Conservation (phyloP, 2,329 filamentous ascomycete species). For the Thelonectria rubi region DNA sequence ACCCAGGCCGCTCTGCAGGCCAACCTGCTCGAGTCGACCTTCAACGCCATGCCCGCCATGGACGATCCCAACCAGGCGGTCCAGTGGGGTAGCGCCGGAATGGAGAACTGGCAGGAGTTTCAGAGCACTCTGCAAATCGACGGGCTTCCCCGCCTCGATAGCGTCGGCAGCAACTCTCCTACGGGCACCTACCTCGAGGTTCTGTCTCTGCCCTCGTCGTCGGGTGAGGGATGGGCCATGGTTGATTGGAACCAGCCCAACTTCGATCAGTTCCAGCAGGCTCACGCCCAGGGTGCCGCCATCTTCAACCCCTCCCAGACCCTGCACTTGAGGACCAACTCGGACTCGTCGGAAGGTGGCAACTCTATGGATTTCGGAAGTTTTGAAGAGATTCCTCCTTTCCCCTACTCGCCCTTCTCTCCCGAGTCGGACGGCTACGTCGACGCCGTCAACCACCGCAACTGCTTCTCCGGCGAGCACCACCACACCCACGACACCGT, state of each 20-base stretch:
- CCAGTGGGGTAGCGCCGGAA: slow-evolving; percentile 68
- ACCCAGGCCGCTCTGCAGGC: slow-evolving; percentile 71
- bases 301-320: slow-evolving; percentile 95
- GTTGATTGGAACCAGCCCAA: slow-evolving; percentile 79
- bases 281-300: slow-evolving; percentile 64
- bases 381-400: slow-evolving; percentile 79
- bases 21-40: slow-evolving; percentile 71
- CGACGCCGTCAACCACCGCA: slow-evolving; percentile 68
- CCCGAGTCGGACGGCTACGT: slow-evolving; percentile 80
- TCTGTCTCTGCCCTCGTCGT: slow-evolving; percentile 80
- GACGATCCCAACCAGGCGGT: slow-evolving; percentile 63
- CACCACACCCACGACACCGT: slow-evolving; percentile 64
- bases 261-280: slow-evolving; percentile 65
- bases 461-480: slow-evolving; percentile 67
- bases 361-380: slow-evolving; percentile 75
- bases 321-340: slow-evolving; percentile 85
- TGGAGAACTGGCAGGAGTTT: slow-evolving; percentile 84
- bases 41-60: slow-evolving; percentile 65
- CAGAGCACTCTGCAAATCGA: slow-evolving; percentile 68
- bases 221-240: slow-evolving; percentile 87
- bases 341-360: slow-evolving; percentile 81
- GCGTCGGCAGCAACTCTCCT: slow-evolving; percentile 57
- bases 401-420: slow-evolving; percentile 82
- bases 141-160: slow-evolving; percentile 51
- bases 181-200: slow-evolving; percentile 78